Percentiles rank a stretch among this genome's conserved stretches.
Conservation (phyloP, 495 filamentous ascomycete genomes). For the Neurospora sp. region DNA sequence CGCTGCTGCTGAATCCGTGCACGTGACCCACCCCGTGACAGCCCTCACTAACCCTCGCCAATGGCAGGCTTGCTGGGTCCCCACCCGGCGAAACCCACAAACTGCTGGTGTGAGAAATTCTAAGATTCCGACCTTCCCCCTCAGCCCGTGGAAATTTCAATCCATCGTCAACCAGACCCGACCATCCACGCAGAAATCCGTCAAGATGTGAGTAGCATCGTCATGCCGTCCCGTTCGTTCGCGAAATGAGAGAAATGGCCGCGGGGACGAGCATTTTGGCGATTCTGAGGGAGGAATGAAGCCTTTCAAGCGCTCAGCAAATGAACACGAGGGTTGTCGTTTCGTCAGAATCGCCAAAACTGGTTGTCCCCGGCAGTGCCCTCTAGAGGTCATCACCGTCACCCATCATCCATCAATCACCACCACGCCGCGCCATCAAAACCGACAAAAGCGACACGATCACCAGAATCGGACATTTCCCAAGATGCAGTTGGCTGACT, state of each 20-base stretch:
- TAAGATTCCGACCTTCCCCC: constrained; percentile 25
- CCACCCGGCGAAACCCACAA: constrained; percentile 28
- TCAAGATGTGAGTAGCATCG: constrained; percentile 44
- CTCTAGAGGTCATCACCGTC: background rate
- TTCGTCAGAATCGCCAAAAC: background rate
- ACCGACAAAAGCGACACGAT: background rate
- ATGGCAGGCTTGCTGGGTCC: constrained; percentile 12
- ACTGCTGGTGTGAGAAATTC: constrained; percentile 29
- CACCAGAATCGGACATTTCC: background rate
- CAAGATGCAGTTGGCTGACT: constrained; percentile 22
- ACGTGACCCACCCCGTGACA: constrained; percentile 17
- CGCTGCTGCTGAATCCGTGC: background rate
- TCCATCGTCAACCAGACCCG: constrained; percentile 33
- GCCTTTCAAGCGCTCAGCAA: constrained; percentile 2
- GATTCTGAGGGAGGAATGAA: background rate
- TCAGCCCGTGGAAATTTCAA: constrained; percentile 25
- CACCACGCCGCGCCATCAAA: constrained; percentile 3
- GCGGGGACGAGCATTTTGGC: background rate
- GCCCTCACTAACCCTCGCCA: constrained; percentile 22
- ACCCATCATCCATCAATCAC: background rate
- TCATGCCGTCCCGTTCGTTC: background rate
- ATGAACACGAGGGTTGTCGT: constrained; percentile 2
- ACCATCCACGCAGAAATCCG: constrained; percentile 35
- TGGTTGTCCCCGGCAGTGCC: background rate
- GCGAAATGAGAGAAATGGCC: background rate